phyloP scores from a whole-genome alignment of 495 filamentous ascomycete genomes.

The Talaromyces liani region DNA sequence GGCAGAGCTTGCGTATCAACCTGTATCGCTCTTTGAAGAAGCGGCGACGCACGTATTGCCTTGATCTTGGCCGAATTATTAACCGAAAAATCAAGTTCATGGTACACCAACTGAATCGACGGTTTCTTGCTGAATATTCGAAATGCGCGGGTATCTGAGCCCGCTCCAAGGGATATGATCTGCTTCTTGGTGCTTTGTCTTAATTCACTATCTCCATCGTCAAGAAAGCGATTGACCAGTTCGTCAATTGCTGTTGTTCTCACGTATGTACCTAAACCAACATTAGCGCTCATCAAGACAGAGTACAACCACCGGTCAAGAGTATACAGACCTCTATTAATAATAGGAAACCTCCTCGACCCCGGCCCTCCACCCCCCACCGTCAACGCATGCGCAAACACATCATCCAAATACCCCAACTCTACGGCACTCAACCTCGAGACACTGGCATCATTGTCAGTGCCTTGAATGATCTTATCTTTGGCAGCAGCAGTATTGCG shows the following conservation, averaged over 20 bases:
- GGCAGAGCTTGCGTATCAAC: conserved; percentile 8
- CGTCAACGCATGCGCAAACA: conserved; percentile 63
- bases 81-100: conserved; percentile 84
- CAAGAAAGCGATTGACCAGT: conserved; percentile 67
- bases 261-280: conserved; percentile 73
- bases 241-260: conserved; percentile 80
- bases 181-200: conserved; percentile 48
- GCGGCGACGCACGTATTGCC: conserved; percentile 34
- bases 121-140: conserved; percentile 46
- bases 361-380: conserved; percentile 29
- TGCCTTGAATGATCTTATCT: conserved; percentile 69
- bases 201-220: conserved; percentile 12
- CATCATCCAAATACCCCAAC: conserved; percentile 80
- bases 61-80: conserved; percentile 61
- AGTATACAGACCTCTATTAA: conserved; percentile 66
- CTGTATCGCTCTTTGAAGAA: conserved; percentile 28
- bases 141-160: conserved; percentile 84
- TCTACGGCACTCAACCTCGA: conserved; percentile 83
- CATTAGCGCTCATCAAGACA: conserved; percentile 5
- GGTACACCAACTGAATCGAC: conserved; percentile 55
- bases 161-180: conserved; percentile 89
- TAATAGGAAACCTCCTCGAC: conserved; percentile 68
- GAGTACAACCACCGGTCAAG: background rate
- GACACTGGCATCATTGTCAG: conserved; percentile 84
- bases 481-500: conserved; percentile 25